These are phyloP conservation scores for Fragaria nilgerrensis DNA, from an alignment of 306 rosid genomes.

Conservation along the genomic window DNA sequence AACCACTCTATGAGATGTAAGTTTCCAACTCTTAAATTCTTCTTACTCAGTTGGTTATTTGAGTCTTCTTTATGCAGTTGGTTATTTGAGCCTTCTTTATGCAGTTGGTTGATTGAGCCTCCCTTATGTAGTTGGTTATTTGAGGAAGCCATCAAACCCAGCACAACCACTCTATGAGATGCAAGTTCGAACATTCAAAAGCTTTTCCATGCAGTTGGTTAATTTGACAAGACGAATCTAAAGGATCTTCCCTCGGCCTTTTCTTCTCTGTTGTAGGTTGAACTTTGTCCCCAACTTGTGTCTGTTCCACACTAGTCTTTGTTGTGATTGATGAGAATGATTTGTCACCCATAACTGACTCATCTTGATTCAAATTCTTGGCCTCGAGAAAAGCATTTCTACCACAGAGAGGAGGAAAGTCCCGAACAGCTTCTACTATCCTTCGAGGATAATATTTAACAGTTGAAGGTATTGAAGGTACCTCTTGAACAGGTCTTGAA, in stretches of 20 bases:
- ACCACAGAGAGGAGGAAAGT: conserved; percentile 72
- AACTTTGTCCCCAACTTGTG: conserved; percentile 23
- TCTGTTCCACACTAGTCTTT: conserved; percentile 25
- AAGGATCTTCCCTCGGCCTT: conserved; percentile 8
- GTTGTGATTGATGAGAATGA: conserved; percentile 18
- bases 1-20: conserved; percentile 16
- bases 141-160: conserved; percentile 56
- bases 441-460: conserved; percentile 48
- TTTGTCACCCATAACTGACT: conserved; percentile 28
- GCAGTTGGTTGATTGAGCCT: neutral
- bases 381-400: conserved; percentile 40
- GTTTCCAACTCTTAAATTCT: neutral
- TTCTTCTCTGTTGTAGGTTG: conserved; percentile 26
- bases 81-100: neutral
- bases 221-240: conserved; percentile 5
- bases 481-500: neutral
- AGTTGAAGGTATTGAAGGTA: conserved; percentile 4
- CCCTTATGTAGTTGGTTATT: neutral
- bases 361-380: conserved; percentile 26
- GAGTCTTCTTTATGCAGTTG: conserved; percentile 16
- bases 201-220: neutral
- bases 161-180: conserved; percentile 32
- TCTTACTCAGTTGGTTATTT: neutral
- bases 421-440: conserved; percentile 61
- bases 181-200: neutral